These are phyloP conservation scores for Chaetomium strumarium DNA, from an alignment of 2,329 filamentous ascomycete species.

Conservation along the genomic window DNA sequence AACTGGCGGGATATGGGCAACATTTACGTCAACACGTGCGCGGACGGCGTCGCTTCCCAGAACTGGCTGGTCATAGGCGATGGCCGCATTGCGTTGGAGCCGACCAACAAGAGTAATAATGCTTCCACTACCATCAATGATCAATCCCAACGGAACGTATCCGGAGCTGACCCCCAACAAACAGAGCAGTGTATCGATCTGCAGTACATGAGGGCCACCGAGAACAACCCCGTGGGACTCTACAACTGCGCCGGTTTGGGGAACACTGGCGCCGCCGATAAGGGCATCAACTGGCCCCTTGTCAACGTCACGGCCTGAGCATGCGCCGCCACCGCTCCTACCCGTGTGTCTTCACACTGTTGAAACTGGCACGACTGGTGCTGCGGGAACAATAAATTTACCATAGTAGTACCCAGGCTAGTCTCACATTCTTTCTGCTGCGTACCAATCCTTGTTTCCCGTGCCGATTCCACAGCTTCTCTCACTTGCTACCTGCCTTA, in stretches of 20 bases:
- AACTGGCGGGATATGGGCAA: conserved; percentile 39
- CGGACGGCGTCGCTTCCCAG: conserved; percentile 30
- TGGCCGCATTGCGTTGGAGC: conserved; percentile 34
- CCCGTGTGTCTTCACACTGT: too few relatives aligned
- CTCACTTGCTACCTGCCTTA: too few relatives aligned
- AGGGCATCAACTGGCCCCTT: conserved; percentile 38
- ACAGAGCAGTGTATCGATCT: conserved; percentile 38
- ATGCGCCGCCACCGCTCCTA: too few relatives aligned
- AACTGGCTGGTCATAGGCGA: conserved; percentile 35
- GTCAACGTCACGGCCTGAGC: conserved; percentile 25
- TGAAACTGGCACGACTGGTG: too few relatives aligned
- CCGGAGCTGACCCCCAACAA: conserved; percentile 1
- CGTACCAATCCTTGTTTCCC: too few relatives aligned
- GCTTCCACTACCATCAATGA: conserved; percentile 1
- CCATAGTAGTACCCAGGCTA: too few relatives aligned
- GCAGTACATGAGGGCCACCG: conserved; percentile 36
- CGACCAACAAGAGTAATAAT: conserved; percentile 33
- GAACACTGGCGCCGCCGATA: conserved; percentile 35
- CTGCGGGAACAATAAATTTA: too few relatives aligned
- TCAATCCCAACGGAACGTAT: not conserved
- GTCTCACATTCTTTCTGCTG: too few relatives aligned
- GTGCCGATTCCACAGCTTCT: too few relatives aligned
- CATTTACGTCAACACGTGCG: conserved; percentile 32
- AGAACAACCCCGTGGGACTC: conserved; percentile 37
- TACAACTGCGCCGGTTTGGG: conserved; percentile 36